Percentiles rank a stretch among this genome's conserved stretches.
These are phyloP conservation scores for Syncephalastrum racemosum DNA, from an alignment of 371 early-diverging fungal genomes.

Conservation along the genomic window DNA sequence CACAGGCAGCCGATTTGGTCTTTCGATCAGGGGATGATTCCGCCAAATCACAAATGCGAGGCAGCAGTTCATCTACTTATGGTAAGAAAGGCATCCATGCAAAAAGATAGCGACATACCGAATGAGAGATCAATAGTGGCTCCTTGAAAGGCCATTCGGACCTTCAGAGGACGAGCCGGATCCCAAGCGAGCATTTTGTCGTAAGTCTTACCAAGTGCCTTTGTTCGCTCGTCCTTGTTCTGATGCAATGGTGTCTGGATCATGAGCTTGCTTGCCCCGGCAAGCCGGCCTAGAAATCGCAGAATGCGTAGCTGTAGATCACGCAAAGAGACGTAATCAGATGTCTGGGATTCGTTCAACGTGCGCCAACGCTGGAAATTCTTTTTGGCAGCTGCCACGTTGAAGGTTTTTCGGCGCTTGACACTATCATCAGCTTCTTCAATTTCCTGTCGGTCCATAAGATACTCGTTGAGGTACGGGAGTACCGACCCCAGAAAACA, in stretches of 20 bases:
- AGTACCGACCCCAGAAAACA: constrained; percentile 35
- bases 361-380: too few relatives aligned
- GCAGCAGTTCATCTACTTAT: constrained; percentile 67
- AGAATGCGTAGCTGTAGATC: constrained; percentile 65
- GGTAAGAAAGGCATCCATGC: background rate
- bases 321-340: constrained; percentile 15
- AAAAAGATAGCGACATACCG: constrained; percentile 41
- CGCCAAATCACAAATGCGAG: constrained; percentile 73
- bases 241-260: constrained; percentile 19
- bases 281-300: constrained; percentile 67
- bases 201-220: constrained; percentile 1
- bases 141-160: constrained; percentile 70
- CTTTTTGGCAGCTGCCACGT: too few relatives aligned
- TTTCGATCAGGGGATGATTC: constrained; percentile 74
- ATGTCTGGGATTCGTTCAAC: too few relatives aligned
- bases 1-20: constrained; percentile 76
- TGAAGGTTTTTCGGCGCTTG: too few relatives aligned
- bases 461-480: constrained; percentile 69
- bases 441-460: constrained; percentile 47
- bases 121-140: constrained; percentile 60
- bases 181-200: constrained; percentile 59
- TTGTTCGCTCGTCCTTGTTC: constrained; percentile 2
- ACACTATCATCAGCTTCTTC: constrained; percentile 18
- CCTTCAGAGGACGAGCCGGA: constrained; percentile 45
- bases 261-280: constrained; percentile 58